Evolutionary conservation across 805 yeast genomes (phyloP).

Genomic region (Hyphopichia homilentoma): DNA sequence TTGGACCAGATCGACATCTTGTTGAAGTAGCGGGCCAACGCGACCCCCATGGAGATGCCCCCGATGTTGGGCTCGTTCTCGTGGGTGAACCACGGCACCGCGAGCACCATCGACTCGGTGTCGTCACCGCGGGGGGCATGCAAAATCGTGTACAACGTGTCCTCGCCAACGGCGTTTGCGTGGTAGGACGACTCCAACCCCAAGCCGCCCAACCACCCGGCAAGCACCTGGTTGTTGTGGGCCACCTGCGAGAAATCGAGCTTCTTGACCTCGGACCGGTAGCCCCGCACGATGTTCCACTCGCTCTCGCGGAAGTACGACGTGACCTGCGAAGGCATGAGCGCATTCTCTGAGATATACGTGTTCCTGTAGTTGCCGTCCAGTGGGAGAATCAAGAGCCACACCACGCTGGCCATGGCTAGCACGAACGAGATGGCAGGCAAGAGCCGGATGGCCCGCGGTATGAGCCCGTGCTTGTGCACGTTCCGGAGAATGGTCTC

Average conservation of each 20-base stretch:
- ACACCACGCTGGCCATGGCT: conserved; percentile 30
- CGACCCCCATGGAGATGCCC: conserved; percentile 69
- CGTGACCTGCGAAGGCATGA: conserved; percentile 94
- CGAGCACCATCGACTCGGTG: conserved; percentile 89
- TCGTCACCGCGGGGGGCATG: conserved; percentile 96
- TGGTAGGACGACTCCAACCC: conserved; percentile 62
- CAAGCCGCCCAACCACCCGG: conserved; percentile 60
- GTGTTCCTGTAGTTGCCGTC: conserved; percentile 81
- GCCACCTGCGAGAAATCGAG: conserved; percentile 27
- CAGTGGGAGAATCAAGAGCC: conserved; percentile 64
- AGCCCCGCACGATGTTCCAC: conserved; percentile 89
- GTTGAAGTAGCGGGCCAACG: conserved; percentile 74
- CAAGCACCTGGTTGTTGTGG: conserved; percentile 44
- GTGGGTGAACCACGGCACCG: conserved; percentile 80
- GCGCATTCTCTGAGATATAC: conserved; percentile 91
- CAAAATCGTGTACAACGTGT: conserved; percentile 68
- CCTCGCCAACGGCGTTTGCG: conserved; percentile 38
- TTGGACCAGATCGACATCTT: conserved; percentile 95
- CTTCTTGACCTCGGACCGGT: conserved; percentile 53
- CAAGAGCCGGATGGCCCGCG: conserved; percentile 28
- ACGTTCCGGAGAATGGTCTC: conserved; percentile 36
- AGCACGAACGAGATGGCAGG: conserved; percentile 32
- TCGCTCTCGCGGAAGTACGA: conserved; percentile 90
- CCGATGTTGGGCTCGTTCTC: conserved; percentile 69
- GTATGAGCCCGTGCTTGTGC: conserved; percentile 37